A percentile compares a stretch with the other conserved stretches of the same genome.
These are phyloP conservation scores for Apophysomyces ossiformis DNA, from an alignment of 371 early-diverging fungal species.

Conservation along the genomic window DNA sequence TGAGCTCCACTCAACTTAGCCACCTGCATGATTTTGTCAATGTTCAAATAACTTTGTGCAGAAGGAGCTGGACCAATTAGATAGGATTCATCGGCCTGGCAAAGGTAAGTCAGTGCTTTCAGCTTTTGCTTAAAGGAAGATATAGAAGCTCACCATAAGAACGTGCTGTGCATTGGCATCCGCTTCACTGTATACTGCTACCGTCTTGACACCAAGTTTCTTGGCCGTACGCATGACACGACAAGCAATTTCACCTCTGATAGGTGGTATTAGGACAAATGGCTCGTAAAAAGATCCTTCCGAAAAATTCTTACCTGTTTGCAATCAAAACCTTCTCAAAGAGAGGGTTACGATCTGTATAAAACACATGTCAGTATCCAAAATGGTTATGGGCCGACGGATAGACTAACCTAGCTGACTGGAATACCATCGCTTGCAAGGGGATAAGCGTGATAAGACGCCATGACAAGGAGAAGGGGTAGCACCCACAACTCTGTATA, in stretches of 20 bases:
- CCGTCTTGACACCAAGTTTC: conserved; percentile 92
- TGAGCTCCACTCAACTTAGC: conserved; percentile 85
- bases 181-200: conserved; percentile 94
- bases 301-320: conserved; percentile 61
- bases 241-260: conserved; percentile 88
- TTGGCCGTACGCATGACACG: conserved; percentile 88
- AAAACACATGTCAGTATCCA: conserved; percentile 3
- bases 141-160: conserved; percentile 58
- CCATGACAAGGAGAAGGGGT: not conserved
- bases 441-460: not conserved
- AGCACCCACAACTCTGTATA: not conserved
- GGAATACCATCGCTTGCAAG: conserved; percentile 19
- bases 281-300: not conserved
- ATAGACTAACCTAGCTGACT: conserved; percentile 17
- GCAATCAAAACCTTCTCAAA: conserved; percentile 90
- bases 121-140: not conserved
- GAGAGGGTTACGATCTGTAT: conserved; percentile 65
- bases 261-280: not conserved
- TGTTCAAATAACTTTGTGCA: conserved; percentile 84
- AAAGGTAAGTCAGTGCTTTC: not conserved
- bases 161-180: conserved; percentile 86
- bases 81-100: conserved; percentile 92
- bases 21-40: conserved; percentile 85
- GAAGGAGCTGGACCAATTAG: conserved; percentile 89
- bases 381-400: not conserved